Percentiles rank a stretch among this genome's conserved stretches.
Evolutionary conservation across 768 basidiomycete species (phyloP).

Genomic region (Dendrothele bispora): DNA sequence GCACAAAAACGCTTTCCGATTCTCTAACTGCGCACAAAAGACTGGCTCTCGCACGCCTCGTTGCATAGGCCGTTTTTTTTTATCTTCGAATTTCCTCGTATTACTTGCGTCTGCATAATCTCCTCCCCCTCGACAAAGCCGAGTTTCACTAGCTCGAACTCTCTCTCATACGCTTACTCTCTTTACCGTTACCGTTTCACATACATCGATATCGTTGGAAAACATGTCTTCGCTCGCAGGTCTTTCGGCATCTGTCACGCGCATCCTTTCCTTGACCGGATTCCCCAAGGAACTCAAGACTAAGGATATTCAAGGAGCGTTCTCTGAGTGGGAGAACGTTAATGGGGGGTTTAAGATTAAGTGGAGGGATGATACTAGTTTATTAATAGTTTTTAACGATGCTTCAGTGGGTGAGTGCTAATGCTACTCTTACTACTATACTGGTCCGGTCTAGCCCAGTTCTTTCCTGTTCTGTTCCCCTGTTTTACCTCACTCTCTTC

Average conservation of each 20-base stretch:
- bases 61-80: too few relatives aligned
- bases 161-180: constrained; percentile 4
- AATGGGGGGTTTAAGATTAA: constrained; percentile 98
- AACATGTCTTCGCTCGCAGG: constrained; percentile 70
- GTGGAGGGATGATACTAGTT: constrained; percentile 96
- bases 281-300: constrained; percentile 97
- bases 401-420: constrained; percentile 76
- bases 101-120: background rate
- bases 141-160: background rate
- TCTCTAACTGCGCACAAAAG: too few relatives aligned
- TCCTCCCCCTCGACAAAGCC: background rate
- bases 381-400: constrained; percentile 93
- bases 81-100: too few relatives aligned
- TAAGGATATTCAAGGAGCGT: constrained; percentile 90
- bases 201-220: constrained; percentile 22
- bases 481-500: too few relatives aligned
- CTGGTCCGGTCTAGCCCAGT: constrained; percentile 5
- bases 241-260: constrained; percentile 92
- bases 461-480: constrained; percentile 3
- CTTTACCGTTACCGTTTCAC: too few relatives aligned
- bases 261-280: constrained; percentile 89
- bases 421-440: constrained; percentile 6
- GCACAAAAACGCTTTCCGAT: too few relatives aligned
- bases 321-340: constrained; percentile 83
- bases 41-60: too few relatives aligned